Base-by-base conservation (phyloP, 176 grass and related monocot species). In the Oryza coarctata region DNA sequence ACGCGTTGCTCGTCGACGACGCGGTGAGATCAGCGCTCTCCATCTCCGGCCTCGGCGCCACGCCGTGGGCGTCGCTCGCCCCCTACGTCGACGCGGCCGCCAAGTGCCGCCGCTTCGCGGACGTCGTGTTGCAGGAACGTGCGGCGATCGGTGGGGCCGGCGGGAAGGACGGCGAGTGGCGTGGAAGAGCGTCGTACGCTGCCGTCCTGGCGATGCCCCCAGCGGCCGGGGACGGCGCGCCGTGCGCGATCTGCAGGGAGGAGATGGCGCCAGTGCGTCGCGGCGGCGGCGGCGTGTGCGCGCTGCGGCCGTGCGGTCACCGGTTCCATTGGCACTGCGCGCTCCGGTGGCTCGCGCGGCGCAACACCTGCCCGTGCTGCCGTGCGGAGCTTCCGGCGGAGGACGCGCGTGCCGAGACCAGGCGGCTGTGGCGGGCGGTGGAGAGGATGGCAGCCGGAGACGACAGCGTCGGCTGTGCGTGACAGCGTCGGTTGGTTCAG, bases 331-430 rank as follows among this genome's bases (percentile, higher is more conserved):
- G 90, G 92, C 77, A 65, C 39, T 98, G 95, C 83, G 95, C 88
- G 70, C 76, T 91, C 70, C 75, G 68, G 60, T 94, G 95, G 95
- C 80, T 97, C 22, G 80, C 73, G 12, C 79, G 86, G 81, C 86
- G 90, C 20, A 92, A 97, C 90, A 97, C 90, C 12, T 97, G 95
- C 84, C 95, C 95, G 11, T 98, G 90, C 82, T 98, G 95, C 86
- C 87, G 95, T 65, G 89, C 84, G 45, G 92, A 98, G 86, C 73
- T 98, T 32, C 95, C 92, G 25, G 83, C 90, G 2, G 78, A 89
- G 75, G 88, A 98, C 60, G 84, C 87, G 64, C 32, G 85, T 9
- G 74, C 71, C 0, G 95, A 98, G 84, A 89, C 93, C 66, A 84
- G 90, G 15, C 74, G 95, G 9, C 71, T 98, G 45, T 97, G 95